A percentile compares a stretch with the other conserved stretches of the same genome.
phyloP scores from a whole-genome alignment of 73 alveolate species.

The Paraurostyla sp. region DNA sequence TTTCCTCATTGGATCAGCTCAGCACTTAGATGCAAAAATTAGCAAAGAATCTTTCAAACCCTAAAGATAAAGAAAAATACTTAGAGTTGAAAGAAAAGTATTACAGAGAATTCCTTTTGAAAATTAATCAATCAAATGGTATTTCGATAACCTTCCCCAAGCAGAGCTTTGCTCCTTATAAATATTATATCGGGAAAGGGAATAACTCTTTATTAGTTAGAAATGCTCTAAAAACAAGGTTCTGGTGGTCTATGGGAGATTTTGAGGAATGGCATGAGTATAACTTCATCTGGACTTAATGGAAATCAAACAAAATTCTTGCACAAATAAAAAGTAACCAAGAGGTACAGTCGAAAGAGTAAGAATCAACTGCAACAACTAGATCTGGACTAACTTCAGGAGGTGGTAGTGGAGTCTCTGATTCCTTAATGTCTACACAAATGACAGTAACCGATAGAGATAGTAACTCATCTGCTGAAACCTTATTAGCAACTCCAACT shows the following conservation, averaged over 20 bases:
- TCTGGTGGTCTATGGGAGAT: constrained; percentile 92
- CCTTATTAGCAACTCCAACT: constrained; percentile 40
- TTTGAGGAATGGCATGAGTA: constrained; percentile 57
- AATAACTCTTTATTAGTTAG: constrained; percentile 82
- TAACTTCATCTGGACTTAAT: constrained; percentile 84
- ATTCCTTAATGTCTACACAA: constrained; percentile 2
- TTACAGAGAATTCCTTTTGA: constrained; percentile 41
- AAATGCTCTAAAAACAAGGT: constrained; percentile 76
- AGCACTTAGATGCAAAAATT: constrained; percentile 18
- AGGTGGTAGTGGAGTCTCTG: constrained; percentile 22
- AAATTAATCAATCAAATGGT: constrained; percentile 32
- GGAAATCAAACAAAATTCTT: constrained; percentile 70
- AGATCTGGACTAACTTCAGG: constrained; percentile 16
- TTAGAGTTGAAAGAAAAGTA: constrained; percentile 56
- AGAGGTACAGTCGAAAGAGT: background rate
- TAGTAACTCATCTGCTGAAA: constrained; percentile 45
- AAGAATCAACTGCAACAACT: background rate
- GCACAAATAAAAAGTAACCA: constrained; percentile 3
- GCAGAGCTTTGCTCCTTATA: constrained; percentile 57
- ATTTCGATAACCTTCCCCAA: background rate
- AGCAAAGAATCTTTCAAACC: constrained; percentile 14
- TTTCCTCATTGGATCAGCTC: background rate
- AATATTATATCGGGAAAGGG: constrained; percentile 89
- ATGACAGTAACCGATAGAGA: constrained; percentile 43
- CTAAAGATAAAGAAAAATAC: constrained; percentile 63